Base-by-base conservation (phyloP, 2,329 filamentous ascomycete species). In the Ramichloridium luteum region DNA sequence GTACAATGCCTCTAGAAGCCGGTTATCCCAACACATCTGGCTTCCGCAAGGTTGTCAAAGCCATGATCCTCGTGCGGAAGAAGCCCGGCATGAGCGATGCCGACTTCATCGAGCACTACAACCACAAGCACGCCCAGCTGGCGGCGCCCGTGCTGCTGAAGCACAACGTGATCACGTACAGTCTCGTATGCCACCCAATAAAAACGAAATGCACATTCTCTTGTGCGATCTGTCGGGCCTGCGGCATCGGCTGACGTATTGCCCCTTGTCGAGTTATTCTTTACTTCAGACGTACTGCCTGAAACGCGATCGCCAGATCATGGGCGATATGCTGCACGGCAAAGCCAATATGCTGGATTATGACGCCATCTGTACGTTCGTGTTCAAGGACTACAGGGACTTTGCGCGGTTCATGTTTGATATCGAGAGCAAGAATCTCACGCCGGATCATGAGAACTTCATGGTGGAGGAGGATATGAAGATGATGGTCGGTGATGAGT, bases 261-360 rank as follows among this genome's bases (percentile, higher is more conserved):
- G n/a, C n/a, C n/a, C n/a, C n/a, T n/a, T n/a, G n/a, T n/a, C n/a
- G n/a, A n/a, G n/a, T n/a, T n/a, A n/a, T n/a, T n/a, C n/a, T n/a
- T n/a, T n/a, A n/a, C n/a, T n/a, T n/a, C n/a, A 64, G 59, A 62
- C 60, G 9, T 64, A 64, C 38, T 61, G 62, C 39, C 48, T 64
- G 3, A 44, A 56, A 31, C 53, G 60, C 10, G 61, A 64, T 36
- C 54, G 57, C 16, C 60, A 56, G 30, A 58, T 59, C 30, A 54
- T 63, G 31, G 54, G 57, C 30, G 61, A 65, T 38, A 64, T 64
- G 43, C 46, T 64, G 41, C 58, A 59, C 34, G 60, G 61, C 13
- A 56, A 60, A 33, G 60, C 59, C 6, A 48, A 54, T 30, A 50
- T 64, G 36, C 41, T 61, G 29, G 55, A 60, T 30, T 64, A 61